Evolutionary conservation across 306 rosid species (phyloP), one percentile per base, ranked within the genome.

Genomic region (Gleditsia sinensis): DNA sequence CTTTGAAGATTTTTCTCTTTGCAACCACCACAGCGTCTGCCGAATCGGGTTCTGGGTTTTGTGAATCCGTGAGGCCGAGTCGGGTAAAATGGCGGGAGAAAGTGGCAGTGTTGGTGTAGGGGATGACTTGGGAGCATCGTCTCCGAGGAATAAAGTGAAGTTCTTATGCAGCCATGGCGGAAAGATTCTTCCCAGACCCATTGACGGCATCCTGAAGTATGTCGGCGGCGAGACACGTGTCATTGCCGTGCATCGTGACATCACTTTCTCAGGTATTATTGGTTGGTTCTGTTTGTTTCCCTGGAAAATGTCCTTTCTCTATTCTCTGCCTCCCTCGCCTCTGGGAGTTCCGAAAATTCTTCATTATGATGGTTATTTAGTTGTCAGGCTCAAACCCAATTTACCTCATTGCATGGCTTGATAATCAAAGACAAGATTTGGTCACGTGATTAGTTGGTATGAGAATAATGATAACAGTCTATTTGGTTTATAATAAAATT

Each of bases 171-270:
- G 98, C 88, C 82, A 85, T 70, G 97, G 92, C 53, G 97, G 98
- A 3, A 94, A 74, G 81, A 90, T 94, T 71, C 86, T 94, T 17
- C 97, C 93, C 0, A 75, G 96, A 14, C 88, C 92, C 17, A 12
- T 83, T 50, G 98, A 94, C 6, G 90, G 95, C 7, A 42, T 61
- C 16, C 96, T 94, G 42, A 87, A 88, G 71, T 94, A 94, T 21
- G 92, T 90, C 0, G 98, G 98, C 21, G 98, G 98, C 5, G 97
- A 91, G 77, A 90, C 95, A 4, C 96, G 98, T 5, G 90, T 94
- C 74, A 54, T 94, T 3, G 78, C 92, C 6, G 55, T 88, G 30
- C 83, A 85, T 3, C 90, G 84, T 5, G 83, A 86, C 64, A 64
- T 83, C 37, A 81, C 75, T n/a, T 86, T 87, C 71, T 67, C 86